Base-by-base conservation (phyloP, 192 early-diverging fungal species). In the Rhizoclosmatium sp. region DNA sequence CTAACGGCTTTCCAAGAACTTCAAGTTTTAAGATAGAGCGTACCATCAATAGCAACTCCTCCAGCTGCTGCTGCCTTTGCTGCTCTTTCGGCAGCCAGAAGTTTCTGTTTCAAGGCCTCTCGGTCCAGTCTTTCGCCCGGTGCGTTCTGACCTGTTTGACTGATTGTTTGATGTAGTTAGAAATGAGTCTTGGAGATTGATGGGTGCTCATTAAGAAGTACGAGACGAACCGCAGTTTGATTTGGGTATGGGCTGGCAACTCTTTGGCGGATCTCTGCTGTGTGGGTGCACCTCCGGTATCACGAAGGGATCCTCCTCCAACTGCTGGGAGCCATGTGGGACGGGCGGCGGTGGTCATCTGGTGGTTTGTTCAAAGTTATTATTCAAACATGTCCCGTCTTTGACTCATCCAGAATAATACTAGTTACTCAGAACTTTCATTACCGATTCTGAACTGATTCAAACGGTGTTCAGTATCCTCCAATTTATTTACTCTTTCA, bases 241-340 rank as follows among this genome's bases (percentile, higher is more conserved):
- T 56, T 56, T 84, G 84, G 7, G 83, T 87, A 54, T 89, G 85
- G 5, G 82, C 45, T 12, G 71, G 76, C 19, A 87, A 69, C 49
- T 85, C 88, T 65, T 82, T 80, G 68, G 69, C 47, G 16, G 69
- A 70, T 12, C 69, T 48, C 41, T 80, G 65, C 71, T 71, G 59
- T 14, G 71, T 65, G 1, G 86, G 88, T 21, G 85, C 87, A 31
- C 68, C 69, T 54, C 79, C 75, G 4, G 80, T 87, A 75, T 90
- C 89, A 45, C 86, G 71, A 9, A 89, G 81, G 7, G 78, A 62
- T 59, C 82, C 70, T 12, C 89, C 89, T 39, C 89, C 89, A 12
- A 86, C 75, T 19, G 89, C 89, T 9, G 89, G 87, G 45, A 84
- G 72, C 83, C 85, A 89, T 14, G 86, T 88, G 59, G 88, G 88